Evolutionary conservation across 495 filamentous ascomycete genomes (phyloP), one percentile per base, ranked within the genome.

Genomic region (Cercophora samala): DNA sequence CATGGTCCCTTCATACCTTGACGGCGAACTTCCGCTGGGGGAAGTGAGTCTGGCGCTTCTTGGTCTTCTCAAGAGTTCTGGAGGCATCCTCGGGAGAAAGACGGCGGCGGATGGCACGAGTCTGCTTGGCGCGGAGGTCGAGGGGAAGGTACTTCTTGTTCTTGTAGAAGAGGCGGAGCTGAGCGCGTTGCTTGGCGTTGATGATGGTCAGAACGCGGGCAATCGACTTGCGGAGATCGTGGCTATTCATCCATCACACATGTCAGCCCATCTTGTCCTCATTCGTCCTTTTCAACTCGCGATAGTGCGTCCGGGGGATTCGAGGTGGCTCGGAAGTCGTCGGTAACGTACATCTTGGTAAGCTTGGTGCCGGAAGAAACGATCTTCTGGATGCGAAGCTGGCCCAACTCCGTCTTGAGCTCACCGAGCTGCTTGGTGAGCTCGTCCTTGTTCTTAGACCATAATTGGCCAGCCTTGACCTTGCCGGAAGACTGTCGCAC

Each of bases 91-190:
- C 86, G 83, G 90, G 89, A 76, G 90, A 93, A 79, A 99, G 87
- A 72, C 91, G 85, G 81, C 95, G 90, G 73, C 95, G 91, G 82
- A 97, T 92, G 74, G 92, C 95, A 71, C 96, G 92, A 77, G 95
- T 99, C 84, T 91, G 87, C 90, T 98, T 97, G 77, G 92, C 85
- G 79, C 95, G 90, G 83, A 99, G 92, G 81, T 98, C 95, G 74
- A 98, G 92, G 65, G 93, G 93, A 53, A 93, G 83, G 87, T 97
- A 97, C 86, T 97, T 98, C 91, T 97, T 98, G 87, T 88, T 89
- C 87, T 96, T 95, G 88, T 99, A 99, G 90, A 97, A 98, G 71
- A 99, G 84, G 77, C 95, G 94, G 74, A 99, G 91, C 84, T 98
- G 95, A 64, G 92, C 85, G 77, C 95, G 89, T 86, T 98, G 96